Percentiles rank a stretch among this genome's conserved stretches.
phyloP scores from a whole-genome alignment of 2,329 filamentous ascomycete species.

The Capronia americana region DNA sequence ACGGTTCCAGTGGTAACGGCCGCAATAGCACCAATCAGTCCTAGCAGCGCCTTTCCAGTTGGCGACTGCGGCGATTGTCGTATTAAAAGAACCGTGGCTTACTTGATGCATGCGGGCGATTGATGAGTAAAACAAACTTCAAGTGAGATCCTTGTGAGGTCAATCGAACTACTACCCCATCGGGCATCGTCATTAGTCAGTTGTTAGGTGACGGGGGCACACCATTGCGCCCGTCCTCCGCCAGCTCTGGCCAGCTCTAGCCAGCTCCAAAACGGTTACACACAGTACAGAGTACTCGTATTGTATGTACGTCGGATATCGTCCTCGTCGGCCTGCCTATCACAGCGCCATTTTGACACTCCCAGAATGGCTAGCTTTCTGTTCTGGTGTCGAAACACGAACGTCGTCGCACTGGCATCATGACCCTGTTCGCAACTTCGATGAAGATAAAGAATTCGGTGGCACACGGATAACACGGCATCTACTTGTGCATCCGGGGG shows the following conservation, averaged over 20 bases:
- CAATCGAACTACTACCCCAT: constrained; percentile 24
- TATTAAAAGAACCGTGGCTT: constrained; percentile 15
- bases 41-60: not conserved
- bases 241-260: not conserved
- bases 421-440: no score
- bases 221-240: not conserved
- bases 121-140: constrained; percentile 21
- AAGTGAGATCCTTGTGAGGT: not conserved
- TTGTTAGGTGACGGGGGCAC: not conserved
- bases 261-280: no score
- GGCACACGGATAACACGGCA: no score
- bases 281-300: no score
- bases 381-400: not conserved
- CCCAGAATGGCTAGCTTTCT: constrained; percentile 7
- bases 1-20: constrained; percentile 12
- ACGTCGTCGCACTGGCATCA: no score
- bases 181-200: constrained; percentile 18
- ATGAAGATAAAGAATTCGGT: no score
- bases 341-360: constrained; percentile 3
- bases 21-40: constrained; percentile 8
- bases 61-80: constrained; percentile 2
- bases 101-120: constrained; percentile 13
- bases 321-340: constrained; percentile 4
- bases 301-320: not conserved
- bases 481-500: no score